These are phyloP conservation scores for Penicillium sp. DNA, from an alignment of 2,329 filamentous ascomycete genomes.

Conservation along the genomic window DNA sequence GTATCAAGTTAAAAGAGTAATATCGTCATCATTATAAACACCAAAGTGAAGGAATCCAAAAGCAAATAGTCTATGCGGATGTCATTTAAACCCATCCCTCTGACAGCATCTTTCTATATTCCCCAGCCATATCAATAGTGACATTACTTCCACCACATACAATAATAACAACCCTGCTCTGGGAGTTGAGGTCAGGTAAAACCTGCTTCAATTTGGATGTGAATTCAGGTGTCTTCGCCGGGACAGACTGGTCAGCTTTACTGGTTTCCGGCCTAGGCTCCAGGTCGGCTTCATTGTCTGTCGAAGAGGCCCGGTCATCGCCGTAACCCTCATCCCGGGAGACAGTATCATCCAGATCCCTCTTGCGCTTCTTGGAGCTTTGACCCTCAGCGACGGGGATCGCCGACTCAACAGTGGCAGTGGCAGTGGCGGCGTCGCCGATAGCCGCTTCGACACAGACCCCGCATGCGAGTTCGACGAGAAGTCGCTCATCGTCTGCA, in stretches of 20 bases:
- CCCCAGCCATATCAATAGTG: slow-evolving; percentile 60
- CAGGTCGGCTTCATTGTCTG: slow-evolving; percentile 27
- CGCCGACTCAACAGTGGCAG: slow-evolving; percentile 9
- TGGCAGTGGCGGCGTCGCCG: slow-evolving; percentile 29
- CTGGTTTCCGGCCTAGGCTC: slow-evolving; percentile 21
- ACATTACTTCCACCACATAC: slow-evolving; percentile 79
- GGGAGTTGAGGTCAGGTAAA: slow-evolving; percentile 62
- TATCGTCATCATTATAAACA: not conserved
- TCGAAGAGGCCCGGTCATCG: slow-evolving; percentile 34
- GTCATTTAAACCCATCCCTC: slow-evolving; percentile 37
- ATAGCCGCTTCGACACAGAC: slow-evolving; percentile 65
- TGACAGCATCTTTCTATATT: slow-evolving; percentile 54
- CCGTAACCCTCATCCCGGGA: slow-evolving; percentile 36
- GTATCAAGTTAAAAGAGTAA: not conserved
- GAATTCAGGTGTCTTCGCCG: slow-evolving; percentile 14
- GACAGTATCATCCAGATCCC: slow-evolving; percentile 9
- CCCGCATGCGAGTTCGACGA: slow-evolving; percentile 85
- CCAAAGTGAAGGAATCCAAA: not conserved
- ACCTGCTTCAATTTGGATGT: slow-evolving; percentile 57
- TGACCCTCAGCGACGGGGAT: slow-evolving; percentile 11
- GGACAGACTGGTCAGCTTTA: not conserved
- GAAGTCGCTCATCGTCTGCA: slow-evolving; percentile 75
- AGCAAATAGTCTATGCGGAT: slow-evolving; percentile 5
- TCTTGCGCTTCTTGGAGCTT: slow-evolving; percentile 33
- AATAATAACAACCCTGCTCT: slow-evolving; percentile 76